phyloP scores from a whole-genome alignment of 2,329 filamentous ascomycete genomes.

The Diaporthe batatas region DNA sequence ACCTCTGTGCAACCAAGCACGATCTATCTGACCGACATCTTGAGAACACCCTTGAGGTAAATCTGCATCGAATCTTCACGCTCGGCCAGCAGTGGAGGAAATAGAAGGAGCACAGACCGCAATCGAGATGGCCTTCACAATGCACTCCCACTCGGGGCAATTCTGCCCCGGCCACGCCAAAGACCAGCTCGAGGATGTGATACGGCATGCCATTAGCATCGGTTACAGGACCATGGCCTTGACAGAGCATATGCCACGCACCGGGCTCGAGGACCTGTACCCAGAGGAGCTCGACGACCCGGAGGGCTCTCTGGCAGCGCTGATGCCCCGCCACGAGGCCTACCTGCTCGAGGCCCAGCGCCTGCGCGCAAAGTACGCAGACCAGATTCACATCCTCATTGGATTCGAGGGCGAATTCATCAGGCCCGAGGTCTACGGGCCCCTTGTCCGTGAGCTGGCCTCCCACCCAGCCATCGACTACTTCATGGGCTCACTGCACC shows the following conservation, averaged over 20 bases:
- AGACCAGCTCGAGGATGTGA: constrained; percentile 85
- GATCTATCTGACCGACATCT: constrained; percentile 1
- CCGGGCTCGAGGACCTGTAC: constrained; percentile 81
- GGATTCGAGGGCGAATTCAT: constrained; percentile 97
- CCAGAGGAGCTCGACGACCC: constrained; percentile 82
- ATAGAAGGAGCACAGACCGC: background rate
- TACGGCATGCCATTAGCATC: constrained; percentile 81
- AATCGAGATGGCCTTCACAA: constrained; percentile 87
- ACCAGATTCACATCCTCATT: constrained; percentile 82
- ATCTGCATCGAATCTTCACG: background rate
- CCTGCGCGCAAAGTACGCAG: constrained; percentile 77
- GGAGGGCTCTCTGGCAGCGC: constrained; percentile 59
- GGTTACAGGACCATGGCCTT: constrained; percentile 88
- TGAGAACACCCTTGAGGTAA: background rate
- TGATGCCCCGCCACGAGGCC: constrained; percentile 71
- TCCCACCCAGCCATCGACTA: constrained; percentile 79
- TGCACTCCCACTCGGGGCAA: constrained; percentile 97
- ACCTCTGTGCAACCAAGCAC: constrained; percentile 1
- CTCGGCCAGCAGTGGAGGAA: background rate
- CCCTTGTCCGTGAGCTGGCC: constrained; percentile 71
- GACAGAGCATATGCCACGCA: constrained; percentile 95
- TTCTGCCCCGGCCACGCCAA: constrained; percentile 94
- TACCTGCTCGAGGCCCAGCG: constrained; percentile 83
- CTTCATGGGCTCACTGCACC: constrained; percentile 94
- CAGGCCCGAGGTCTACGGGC: constrained; percentile 68